Evolutionary conservation across 2,329 filamentous ascomycete species (phyloP).

Genomic region (Beauveria pseudobassiana): DNA sequence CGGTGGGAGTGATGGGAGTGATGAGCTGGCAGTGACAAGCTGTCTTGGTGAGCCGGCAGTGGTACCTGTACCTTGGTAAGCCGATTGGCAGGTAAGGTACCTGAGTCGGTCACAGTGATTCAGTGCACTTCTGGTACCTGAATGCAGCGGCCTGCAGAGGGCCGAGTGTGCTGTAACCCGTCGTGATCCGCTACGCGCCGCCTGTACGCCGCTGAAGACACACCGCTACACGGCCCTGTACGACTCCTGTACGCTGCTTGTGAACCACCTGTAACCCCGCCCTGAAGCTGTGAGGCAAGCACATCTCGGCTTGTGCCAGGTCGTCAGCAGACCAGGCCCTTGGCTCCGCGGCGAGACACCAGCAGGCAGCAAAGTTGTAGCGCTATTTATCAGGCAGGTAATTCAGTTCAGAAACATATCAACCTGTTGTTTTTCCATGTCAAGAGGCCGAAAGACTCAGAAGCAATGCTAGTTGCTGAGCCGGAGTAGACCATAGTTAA

Average conservation of each 20-base stretch:
- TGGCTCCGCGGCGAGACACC: background rate
- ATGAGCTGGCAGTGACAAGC: background rate
- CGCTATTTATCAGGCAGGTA: background rate
- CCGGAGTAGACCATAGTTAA: background rate
- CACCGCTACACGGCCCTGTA: background rate
- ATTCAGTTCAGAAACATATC: background rate
- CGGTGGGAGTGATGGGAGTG: background rate
- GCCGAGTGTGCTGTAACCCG: background rate
- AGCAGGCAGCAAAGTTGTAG: background rate
- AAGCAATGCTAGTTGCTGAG: background rate
- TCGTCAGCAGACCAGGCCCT: slow-evolving; percentile 2
- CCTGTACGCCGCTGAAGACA: background rate
- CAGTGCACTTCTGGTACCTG: too few species aligned
- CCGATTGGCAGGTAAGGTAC: too few species aligned
- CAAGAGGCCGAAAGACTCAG: background rate
- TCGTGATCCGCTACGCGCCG: background rate
- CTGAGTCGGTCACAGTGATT: too few species aligned
- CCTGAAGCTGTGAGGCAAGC: too few species aligned
- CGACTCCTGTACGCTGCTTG: background rate
- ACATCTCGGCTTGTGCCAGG: background rate
- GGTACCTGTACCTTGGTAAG: too few species aligned
- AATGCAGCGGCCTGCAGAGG: background rate
- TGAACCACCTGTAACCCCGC: background rate
- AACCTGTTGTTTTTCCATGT: background rate
- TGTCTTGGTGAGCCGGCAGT: background rate